Evolutionary conservation across 2,329 filamentous ascomycete genomes (phyloP), one percentile per base, ranked within the genome.

Genomic region (Colletotrichum ledebouriae): DNA sequence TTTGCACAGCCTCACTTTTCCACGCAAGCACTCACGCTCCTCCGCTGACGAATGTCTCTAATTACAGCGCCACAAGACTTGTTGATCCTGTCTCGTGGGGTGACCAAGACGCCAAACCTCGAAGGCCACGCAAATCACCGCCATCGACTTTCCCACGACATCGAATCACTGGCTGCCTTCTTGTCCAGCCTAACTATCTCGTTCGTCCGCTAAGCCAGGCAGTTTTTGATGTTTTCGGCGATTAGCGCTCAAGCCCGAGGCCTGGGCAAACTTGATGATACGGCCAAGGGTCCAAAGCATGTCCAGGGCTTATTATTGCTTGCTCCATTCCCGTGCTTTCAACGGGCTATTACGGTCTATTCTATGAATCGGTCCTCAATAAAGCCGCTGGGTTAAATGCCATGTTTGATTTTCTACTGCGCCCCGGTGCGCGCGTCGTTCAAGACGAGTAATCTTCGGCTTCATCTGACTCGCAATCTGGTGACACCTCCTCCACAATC

Each of bases 401-500:
- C 37, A 4, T 10, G 15, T 39, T 6, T 41, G 33, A 15, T 39
- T 46, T 7, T 46, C 42, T 46, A 46, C 42, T 46, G 7, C 22
- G 29, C 33, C 34, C 34, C 10, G 33, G 11, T 10, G 37, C n/a
- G 15, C 15, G 11, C 34, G 52, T 29, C 33, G 17, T 17, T 39
- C 34, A 55, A 22, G 52, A 55, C 34, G 52, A 55, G 49, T 58
- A 57, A 12, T 33, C 67, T n/a, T 69, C 65, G 15, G 39, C 65
- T 10, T 66, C 41, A 15, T 72, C 70, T 44, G 70, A 70, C 58
- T 71, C 71, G 37, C 57, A 69, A 12, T 65, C 68, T 4, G 86
- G 83, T 25, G 80, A 78, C 44, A 86, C 82, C 65, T 86, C 86
- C 81, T 99, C 96, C 12, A 98, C 94, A 72, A 98, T 92, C 66